These are phyloP conservation scores for Mortierella sp. DNA, from an alignment of 371 early-diverging fungal genomes.

Conservation along the genomic window DNA sequence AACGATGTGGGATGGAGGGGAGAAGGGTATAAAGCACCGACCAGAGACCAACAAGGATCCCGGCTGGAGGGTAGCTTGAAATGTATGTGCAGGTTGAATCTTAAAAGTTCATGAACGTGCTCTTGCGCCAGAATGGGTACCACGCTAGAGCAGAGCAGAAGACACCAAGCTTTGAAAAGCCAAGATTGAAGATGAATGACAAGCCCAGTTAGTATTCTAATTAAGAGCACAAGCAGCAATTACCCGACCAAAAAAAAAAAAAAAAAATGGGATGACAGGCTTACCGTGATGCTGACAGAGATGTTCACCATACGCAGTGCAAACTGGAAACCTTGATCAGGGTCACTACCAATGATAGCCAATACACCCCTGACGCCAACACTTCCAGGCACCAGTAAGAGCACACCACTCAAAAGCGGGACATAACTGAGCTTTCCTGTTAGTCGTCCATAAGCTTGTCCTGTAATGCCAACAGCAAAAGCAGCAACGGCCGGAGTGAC, in stretches of 20 bases:
- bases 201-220: not conserved
- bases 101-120: conserved; percentile 53
- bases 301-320: conserved; percentile 63
- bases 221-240: not conserved
- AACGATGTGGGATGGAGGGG: not conserved
- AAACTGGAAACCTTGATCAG: conserved; percentile 62
- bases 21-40: not conserved
- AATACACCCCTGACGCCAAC: conserved; percentile 58
- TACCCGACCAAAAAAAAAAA: too few relatives aligned
- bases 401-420: conserved; percentile 65
- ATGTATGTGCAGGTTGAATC: too few relatives aligned
- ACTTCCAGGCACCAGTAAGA: conserved; percentile 70
- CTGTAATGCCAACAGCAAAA: conserved; percentile 64
- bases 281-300: conserved; percentile 65
- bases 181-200: not conserved
- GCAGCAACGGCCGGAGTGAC: conserved; percentile 62
- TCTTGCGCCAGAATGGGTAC: conserved; percentile 55
- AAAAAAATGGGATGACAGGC: conserved; percentile 50
- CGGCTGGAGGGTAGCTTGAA: too few relatives aligned
- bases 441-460: conserved; percentile 63
- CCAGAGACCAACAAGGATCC: too few relatives aligned
- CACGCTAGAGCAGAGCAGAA: conserved; percentile 47
- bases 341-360: conserved; percentile 52
- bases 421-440: conserved; percentile 68
- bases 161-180: conserved; percentile 29